Evolutionary conservation across 257 asterid species (phyloP), one percentile per base, ranked within the genome.

Genomic region (Penstemon barbatus): DNA sequence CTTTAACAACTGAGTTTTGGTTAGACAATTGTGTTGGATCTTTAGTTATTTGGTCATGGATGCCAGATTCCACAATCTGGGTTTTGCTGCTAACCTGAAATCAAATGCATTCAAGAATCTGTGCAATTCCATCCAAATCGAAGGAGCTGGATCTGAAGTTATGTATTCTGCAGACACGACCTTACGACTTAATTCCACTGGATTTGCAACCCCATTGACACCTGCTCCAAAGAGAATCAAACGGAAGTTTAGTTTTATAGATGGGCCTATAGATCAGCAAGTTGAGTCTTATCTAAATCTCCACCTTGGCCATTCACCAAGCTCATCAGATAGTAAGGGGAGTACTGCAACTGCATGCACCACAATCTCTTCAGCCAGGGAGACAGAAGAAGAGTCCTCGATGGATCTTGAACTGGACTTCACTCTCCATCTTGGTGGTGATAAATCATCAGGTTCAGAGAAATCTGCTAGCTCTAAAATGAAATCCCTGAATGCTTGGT

Each of bases 391-490:
- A 57, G 94, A 77, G 46, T 82, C 89, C 75, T 88, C 96, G 9
- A 88, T 90, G 96, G 98, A 92, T 72, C 79, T 92, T n/a, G 98
- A 90, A 53, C 75, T 92, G 82, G 97, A 92, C 69, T 87, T 92
- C 75, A 55, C 88, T 60, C 96, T 92, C 75, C 88, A 87, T 76
- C 85, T 87, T 66, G 92, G 98, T 7, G 79, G 77, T 74, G 98
- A 89, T 58, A 92, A 84, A 74, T 70, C 85, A 55, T 59, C 86
- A 49, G 71, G 74, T 73, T 71, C 81, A 1, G 84, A 74, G 54
- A 82, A 80, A 76, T 75, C 86, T 44, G 56, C 83, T 62, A 64
- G 72, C 70, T 71, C 80, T 64, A 63, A 66, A 66, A 74, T 82
- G 69, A 81, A 79, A 61, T 65, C 75, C 42, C 71, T 52, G 55